Conservation (phyloP, 2,329 filamentous ascomycete genomes). For the Escovopsis sp. region DNA sequence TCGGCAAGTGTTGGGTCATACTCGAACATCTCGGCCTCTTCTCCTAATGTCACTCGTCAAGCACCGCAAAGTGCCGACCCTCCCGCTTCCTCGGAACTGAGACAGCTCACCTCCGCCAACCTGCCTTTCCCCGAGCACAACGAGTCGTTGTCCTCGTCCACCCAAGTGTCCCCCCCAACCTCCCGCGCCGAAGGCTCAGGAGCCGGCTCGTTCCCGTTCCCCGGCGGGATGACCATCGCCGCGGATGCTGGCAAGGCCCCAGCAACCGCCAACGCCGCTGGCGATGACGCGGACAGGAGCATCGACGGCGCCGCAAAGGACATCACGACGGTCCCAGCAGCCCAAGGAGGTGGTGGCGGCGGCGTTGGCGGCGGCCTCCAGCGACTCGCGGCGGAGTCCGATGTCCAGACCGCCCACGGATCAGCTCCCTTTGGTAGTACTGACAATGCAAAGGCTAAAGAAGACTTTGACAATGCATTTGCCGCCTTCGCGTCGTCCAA, state of each 20-base stretch:
- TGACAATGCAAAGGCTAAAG: slow-evolving; percentile 49
- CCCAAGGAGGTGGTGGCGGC: neutral
- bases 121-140: slow-evolving; percentile 53
- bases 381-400: slow-evolving; percentile 9
- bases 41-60: slow-evolving; percentile 49
- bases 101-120: slow-evolving; percentile 65
- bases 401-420: slow-evolving; percentile 7
- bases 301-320: slow-evolving; percentile 13
- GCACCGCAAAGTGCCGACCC: slow-evolving; percentile 42
- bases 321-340: slow-evolving; percentile 12
- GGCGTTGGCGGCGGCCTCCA: slow-evolving; percentile 7
- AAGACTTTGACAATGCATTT: slow-evolving; percentile 77
- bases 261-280: slow-evolving; percentile 4
- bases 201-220: slow-evolving; percentile 14
- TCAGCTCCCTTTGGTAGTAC: slow-evolving; percentile 38
- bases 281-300: slow-evolving; percentile 9
- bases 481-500: slow-evolving; percentile 52
- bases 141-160: slow-evolving; percentile 62
- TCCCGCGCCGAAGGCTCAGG: slow-evolving; percentile 36
- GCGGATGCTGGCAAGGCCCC: slow-evolving; percentile 10
- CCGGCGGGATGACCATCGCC: slow-evolving; percentile 10
- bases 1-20: slow-evolving; percentile 36
- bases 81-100: slow-evolving; percentile 52
- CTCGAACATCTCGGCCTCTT: slow-evolving; percentile 34
- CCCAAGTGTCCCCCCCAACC: slow-evolving; percentile 60